A percentile compares a stretch with the other conserved stretches of the same genome.
These are phyloP conservation scores for Ophiocordyceps camponoti-leonardi DNA, from an alignment of 2,329 filamentous ascomycete genomes.

Conservation along the genomic window DNA sequence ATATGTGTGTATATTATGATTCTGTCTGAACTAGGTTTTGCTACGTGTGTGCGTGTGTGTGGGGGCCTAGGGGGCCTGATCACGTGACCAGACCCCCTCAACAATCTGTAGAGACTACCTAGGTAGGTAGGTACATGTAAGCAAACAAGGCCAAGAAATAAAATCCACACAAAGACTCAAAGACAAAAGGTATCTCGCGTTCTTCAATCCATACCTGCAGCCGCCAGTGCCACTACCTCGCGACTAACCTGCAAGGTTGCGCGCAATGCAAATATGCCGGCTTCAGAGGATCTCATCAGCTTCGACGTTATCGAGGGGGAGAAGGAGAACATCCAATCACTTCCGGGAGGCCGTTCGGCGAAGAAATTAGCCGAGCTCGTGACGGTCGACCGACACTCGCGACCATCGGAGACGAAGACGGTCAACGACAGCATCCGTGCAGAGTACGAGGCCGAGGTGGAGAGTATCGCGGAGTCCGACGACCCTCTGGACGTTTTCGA, in stretches of 20 bases:
- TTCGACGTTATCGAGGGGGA: constrained; percentile 93
- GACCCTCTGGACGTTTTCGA: constrained; percentile 93
- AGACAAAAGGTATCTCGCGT: too few relatives aligned
- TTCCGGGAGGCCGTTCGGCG: constrained; percentile 76
- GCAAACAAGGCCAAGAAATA: too few relatives aligned
- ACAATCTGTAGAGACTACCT: too few relatives aligned
- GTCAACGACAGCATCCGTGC: constrained; percentile 64
- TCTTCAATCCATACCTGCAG: too few relatives aligned
- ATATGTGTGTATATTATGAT: too few relatives aligned
- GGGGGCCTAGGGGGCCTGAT: too few relatives aligned
- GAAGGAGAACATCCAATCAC: constrained; percentile 94
- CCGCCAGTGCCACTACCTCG: neutral
- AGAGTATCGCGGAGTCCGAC: constrained; percentile 67
- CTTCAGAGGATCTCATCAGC: constrained; percentile 38
- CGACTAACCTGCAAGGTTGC: neutral
- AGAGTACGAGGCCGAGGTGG: constrained; percentile 74
- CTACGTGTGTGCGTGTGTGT: too few relatives aligned
- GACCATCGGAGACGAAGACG: constrained; percentile 53
- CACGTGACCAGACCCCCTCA: too few relatives aligned
- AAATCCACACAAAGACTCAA: too few relatives aligned
- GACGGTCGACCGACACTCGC: neutral
- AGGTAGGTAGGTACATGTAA: too few relatives aligned
- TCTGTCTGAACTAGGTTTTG: too few relatives aligned
- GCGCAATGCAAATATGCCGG: constrained; percentile 21
- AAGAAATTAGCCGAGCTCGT: constrained; percentile 63